Base-by-base conservation (phyloP, 192 early-diverging fungal genomes). In the Funneliformis mosseae region DNA sequence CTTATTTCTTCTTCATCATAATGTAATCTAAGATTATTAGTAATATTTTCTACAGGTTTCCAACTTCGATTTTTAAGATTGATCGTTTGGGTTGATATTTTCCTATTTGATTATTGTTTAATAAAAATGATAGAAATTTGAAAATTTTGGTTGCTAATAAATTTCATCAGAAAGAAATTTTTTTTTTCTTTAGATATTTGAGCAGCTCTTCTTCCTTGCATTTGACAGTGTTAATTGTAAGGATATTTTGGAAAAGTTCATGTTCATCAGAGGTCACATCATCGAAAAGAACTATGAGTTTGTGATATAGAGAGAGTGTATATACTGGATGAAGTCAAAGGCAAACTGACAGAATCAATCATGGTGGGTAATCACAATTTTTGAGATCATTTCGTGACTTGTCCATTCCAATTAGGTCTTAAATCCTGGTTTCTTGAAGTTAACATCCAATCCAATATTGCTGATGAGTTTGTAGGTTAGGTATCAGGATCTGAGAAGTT, bases 291-390 rank as follows among this genome's bases (percentile, higher is more conserved):
- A 33, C 33, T 2, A 33, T 3, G 33, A 33, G 33, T 33, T 33
- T 33, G 6, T 39, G 41, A 4, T 41, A 41, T 71, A 21, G 10
- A 71, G 18, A 5, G 69, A 71, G 38, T 42, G 25, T 12, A 71
- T 71, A 21, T 71, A 39, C 25, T 71, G 27, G 25, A 71, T 39
- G 5, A 71, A 21, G n/a, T 71, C 38, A n/a, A 71, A 71, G 14
- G 69, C 69, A 71, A 71, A 71, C 1, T 4, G 14, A 10, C 69
- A 39, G 69, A 71, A 38, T 41, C 38, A 1, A 45, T 70, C 68
- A 70, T n/a, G n/a, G 25, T 70, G 68, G 38, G 69, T 71, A 41
- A 71, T 10, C 38, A 71, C 38, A 71, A 71, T 39, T 71, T 71
- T 38, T 42, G 38, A 71, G 38, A 71, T 38, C 6, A 71, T 28